Conservation (phyloP, 1,284 basidiomycete genomes). For the Peniophora sp. region DNA sequence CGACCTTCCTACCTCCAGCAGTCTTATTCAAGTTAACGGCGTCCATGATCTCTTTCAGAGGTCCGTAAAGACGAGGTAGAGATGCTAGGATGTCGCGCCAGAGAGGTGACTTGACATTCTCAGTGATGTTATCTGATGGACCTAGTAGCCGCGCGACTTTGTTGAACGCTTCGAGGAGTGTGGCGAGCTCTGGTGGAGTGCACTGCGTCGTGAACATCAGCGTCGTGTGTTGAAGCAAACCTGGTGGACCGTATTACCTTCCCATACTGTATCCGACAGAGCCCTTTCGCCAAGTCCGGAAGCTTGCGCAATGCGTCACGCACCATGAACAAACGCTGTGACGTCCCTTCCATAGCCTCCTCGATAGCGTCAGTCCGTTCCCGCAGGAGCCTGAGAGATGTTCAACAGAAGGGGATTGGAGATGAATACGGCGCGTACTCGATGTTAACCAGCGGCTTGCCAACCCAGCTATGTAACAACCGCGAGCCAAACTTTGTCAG, state of each 20-base stretch:
- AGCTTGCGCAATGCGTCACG: constrained; percentile 66
- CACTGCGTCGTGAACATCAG: constrained; percentile 37
- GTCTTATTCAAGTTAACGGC: constrained; percentile 63
- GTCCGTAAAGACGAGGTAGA: constrained; percentile 57
- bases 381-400: constrained; percentile 51
- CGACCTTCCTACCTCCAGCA: constrained; percentile 59
- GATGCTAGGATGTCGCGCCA: constrained; percentile 68
- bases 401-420: neutral
- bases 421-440: constrained; percentile 32
- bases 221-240: neutral
- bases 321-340: constrained; percentile 52
- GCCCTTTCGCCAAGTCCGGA: constrained; percentile 85
- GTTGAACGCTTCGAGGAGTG: constrained; percentile 71
- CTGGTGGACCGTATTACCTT: constrained; percentile 52
- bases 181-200: constrained; percentile 77
- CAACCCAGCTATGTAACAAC: constrained; percentile 81
- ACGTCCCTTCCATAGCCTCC: constrained; percentile 62
- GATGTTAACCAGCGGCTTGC: constrained; percentile 75
- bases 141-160: constrained; percentile 68
- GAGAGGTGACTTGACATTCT: constrained; percentile 55
- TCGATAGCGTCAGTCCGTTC: constrained; percentile 80
- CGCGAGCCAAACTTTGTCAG: constrained; percentile 86
- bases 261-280: constrained; percentile 86
- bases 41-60: constrained; percentile 49
- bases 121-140: constrained; percentile 30